phyloP scores from a whole-genome alignment of 2,329 filamentous ascomycete genomes.

The Fusarium praegraminearum region DNA sequence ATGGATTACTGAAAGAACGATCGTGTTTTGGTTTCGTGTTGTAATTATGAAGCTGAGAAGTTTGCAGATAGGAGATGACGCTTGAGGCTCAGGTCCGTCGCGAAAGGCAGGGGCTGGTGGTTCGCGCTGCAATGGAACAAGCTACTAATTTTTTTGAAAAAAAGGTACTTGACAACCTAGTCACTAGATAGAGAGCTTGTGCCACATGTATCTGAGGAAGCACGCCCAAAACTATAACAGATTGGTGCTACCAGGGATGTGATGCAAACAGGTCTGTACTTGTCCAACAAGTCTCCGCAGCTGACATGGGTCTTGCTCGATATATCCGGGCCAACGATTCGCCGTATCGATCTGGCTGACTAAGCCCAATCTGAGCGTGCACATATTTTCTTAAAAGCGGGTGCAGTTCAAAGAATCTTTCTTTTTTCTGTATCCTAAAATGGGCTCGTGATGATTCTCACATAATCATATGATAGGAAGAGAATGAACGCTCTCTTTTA shows the following conservation, averaged over 20 bases:
- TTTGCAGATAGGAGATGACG: slow-evolving; percentile 43
- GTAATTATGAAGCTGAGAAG: slow-evolving; percentile 30
- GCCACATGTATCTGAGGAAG: slow-evolving; percentile 23
- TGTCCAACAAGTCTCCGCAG: slow-evolving; percentile 19
- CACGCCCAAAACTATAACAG: slow-evolving; percentile 6
- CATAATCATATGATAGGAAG: slow-evolving; percentile 74
- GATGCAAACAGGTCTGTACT: slow-evolving; percentile 36
- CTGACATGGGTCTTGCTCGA: slow-evolving; percentile 13
- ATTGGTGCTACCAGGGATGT: slow-evolving; percentile 27
- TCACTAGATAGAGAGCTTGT: slow-evolving; percentile 26
- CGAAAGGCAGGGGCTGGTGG: slow-evolving; percentile 47
- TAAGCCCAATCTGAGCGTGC: slow-evolving; percentile 40
- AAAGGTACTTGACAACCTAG: slow-evolving; percentile 35
- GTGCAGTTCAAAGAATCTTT: slow-evolving; percentile 37
- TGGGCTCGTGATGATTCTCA: slow-evolving; percentile 72
- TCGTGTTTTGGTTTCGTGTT: slow-evolving; percentile 7
- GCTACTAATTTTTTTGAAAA: slow-evolving; percentile 17
- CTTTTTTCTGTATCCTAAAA: slow-evolving; percentile 51
- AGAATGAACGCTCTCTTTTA: slow-evolving; percentile 69
- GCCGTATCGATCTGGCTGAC: slow-evolving; percentile 38
- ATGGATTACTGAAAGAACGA: slow-evolving; percentile 20
- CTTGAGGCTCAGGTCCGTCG: slow-evolving; percentile 43
- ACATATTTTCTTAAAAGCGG: slow-evolving; percentile 38
- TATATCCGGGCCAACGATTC: slow-evolving; percentile 43
- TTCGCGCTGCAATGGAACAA: slow-evolving; percentile 33